Evolutionary conservation across 2,329 filamentous ascomycete genomes (phyloP).

Genomic region (Clonostachys byssicola): DNA sequence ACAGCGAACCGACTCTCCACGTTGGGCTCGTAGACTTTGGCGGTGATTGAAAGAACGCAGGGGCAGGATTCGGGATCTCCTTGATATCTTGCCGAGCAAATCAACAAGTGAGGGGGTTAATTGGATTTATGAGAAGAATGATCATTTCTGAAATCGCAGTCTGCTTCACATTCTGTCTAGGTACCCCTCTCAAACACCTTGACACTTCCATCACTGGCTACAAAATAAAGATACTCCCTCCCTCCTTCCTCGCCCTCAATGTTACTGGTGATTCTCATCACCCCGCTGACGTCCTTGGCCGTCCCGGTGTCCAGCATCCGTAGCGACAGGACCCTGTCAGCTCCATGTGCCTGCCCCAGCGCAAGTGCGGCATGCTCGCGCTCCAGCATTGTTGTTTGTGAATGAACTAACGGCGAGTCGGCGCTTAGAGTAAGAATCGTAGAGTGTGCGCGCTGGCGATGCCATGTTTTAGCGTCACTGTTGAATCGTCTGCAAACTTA

Average conservation of each 20-base stretch:
- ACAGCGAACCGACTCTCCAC: no score
- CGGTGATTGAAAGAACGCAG: no score
- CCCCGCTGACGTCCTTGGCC: slow-evolving; percentile 88
- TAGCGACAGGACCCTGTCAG: slow-evolving; percentile 66
- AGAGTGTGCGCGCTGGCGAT: slow-evolving; percentile 42
- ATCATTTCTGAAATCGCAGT: no score
- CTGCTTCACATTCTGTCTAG: slow-evolving; percentile 7
- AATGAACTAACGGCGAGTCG: slow-evolving; percentile 65
- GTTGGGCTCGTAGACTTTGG: no score
- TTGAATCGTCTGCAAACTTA: not conserved
- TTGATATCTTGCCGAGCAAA: no score
- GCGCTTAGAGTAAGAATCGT: slow-evolving; percentile 67
- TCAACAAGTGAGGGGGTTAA: no score
- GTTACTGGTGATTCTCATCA: slow-evolving; percentile 63
- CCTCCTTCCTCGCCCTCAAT: slow-evolving; percentile 59
- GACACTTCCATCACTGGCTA: slow-evolving; percentile 74
- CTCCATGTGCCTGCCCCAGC: slow-evolving; percentile 69
- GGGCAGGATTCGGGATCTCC: no score
- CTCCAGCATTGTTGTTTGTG: slow-evolving; percentile 61
- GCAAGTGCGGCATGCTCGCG: slow-evolving; percentile 67
- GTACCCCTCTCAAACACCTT: slow-evolving; percentile 79
- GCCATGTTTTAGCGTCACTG: not conserved
- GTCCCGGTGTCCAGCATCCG: slow-evolving; percentile 79
- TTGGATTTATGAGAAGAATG: no score
- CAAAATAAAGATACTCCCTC: slow-evolving; percentile 78